phyloP scores from a whole-genome alignment of 202 grass and related monocot genomes.

The Miscanthus sacchariflorus region DNA sequence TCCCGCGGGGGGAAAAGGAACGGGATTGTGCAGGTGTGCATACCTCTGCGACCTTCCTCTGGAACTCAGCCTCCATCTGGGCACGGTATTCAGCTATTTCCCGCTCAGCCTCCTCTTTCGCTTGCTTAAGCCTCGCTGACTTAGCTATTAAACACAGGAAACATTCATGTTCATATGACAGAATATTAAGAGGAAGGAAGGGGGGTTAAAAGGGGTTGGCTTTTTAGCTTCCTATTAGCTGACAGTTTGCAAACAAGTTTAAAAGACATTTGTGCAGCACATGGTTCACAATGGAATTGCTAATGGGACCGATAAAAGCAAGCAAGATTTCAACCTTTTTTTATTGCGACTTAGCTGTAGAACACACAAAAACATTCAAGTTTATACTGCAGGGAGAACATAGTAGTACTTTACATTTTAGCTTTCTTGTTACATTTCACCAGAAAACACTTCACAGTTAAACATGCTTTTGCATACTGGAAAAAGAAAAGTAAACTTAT shows the following conservation, averaged over 20 bases:
- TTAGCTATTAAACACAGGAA: slow-evolving; percentile 61
- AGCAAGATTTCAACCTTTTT: not conserved
- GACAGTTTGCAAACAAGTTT: not conserved
- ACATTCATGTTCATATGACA: slow-evolving; percentile 25
- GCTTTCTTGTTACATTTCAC: not conserved
- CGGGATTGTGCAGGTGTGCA: not conserved
- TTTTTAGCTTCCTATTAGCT: not conserved
- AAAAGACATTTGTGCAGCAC: not conserved
- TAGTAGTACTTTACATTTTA: not conserved
- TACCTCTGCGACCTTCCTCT: slow-evolving; percentile 85
- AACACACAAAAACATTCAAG: slow-evolving; percentile 27
- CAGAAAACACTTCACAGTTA: not conserved
- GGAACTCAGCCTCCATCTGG: slow-evolving; percentile 81
- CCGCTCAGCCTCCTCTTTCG: slow-evolving; percentile 90
- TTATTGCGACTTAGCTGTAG: not conserved
- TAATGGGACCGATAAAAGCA: not conserved
- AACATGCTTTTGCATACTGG: not conserved
- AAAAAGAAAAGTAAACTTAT: not conserved
- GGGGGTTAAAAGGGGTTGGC: not conserved
- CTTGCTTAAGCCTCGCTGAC: slow-evolving; percentile 74
- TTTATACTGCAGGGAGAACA: not conserved
- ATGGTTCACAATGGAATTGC: not conserved
- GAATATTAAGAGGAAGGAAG: not conserved
- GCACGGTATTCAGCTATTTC: slow-evolving; percentile 79
- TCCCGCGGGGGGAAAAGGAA: no score